Evolutionary conservation across 805 yeast genomes (phyloP), one percentile per base, ranked within the genome.

Genomic region (Saccharomycodes ludwigii): DNA sequence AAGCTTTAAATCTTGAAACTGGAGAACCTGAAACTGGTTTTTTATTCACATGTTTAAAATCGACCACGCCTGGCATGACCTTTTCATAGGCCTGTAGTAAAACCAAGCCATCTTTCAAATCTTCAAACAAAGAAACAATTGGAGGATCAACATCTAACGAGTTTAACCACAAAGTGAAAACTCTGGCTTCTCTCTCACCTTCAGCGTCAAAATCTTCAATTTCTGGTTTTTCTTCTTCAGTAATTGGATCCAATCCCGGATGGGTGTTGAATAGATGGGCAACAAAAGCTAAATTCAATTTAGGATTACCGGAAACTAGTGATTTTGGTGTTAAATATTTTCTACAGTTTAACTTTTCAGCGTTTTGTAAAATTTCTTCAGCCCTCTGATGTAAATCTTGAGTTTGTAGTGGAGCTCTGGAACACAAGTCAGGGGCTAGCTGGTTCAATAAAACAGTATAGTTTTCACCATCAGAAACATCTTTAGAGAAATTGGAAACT

Each of bases 141-240:
- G 95, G 82, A 18, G 97, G 96, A 40, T 86, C 91, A 11, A 91
- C 97, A 43, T 91, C 97, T 47, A 91, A 68, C 2, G 95, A 84
- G 60, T 91, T 91, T 52, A 91, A 72, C 98, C 98, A 91, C 49
- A 91, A 63, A 5, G 98, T 91, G 61, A 91, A 91, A 9, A 91
- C 98, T 57, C 98, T 73, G 3, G 98, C 98, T 63, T 91, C 98
- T 62, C 98, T 81, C 62, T 91, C 98, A 40, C 98, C 98, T 61
- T 91, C 98, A 17, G 98, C 98, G 54, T 91, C 98, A 50, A 91
- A 91, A 44, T 84, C 97, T 63, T 91, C 98, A 45, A 91, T 83
- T 53, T 86, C 97, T 18, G 91, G 82, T 46, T 76, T 79, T 56
- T 88, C 96, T 36, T 63, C 66, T 59, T 86, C 97, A 50, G 83